Evolutionary conservation across 179 eudicot genomes (phyloP), one percentile per base, ranked within the genome.

Genomic region (Beta corolliflora): DNA sequence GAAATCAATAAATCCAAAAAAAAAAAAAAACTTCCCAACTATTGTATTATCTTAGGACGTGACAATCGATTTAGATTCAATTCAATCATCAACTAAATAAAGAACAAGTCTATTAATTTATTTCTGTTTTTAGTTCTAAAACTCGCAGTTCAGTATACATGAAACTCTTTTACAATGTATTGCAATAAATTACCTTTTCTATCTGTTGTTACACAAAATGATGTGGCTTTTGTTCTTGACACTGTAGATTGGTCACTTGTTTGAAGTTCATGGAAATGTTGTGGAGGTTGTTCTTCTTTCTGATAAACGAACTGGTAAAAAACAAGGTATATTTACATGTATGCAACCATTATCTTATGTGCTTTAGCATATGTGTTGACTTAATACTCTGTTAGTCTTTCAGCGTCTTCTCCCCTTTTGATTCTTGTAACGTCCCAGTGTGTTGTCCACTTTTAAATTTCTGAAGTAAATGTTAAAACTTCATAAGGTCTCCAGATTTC

Each of bases 181-280:
- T 36, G 3, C 41, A 36, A 36, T 36, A 36, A 0, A 36, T 36
- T 36, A 46, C 9, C 9, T 76, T 25, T 23, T 25, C 70, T 44
- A 54, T 72, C 2, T 45, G 61, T 25, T 44, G 21, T 31, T 69
- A 41, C 25, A 76, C 19, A 44, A 18, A 29, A 6, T 75, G 70
- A 44, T 44, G 11, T 68, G 21, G 9, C 61, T 45, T 59, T 56
- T 25, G 23, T 75, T 61, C 16, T 13, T 74, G 54, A 2, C 36
- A 12, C 25, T 44, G 59, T 77, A 88, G 88, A 76, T 88, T 63
- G 70, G n/a, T 44, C 58, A 50, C 52, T 58, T 85, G 78, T 88
- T 88, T 83, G 80, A 88, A 77, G 88, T 79, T n/a, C 73, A 83
- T 79, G 90, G 90, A 67, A 64, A 86, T 48, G 85, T 88, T 9